Evolutionary conservation across 768 basidiomycete genomes (phyloP).

Genomic region (Serendipita sp.): DNA sequence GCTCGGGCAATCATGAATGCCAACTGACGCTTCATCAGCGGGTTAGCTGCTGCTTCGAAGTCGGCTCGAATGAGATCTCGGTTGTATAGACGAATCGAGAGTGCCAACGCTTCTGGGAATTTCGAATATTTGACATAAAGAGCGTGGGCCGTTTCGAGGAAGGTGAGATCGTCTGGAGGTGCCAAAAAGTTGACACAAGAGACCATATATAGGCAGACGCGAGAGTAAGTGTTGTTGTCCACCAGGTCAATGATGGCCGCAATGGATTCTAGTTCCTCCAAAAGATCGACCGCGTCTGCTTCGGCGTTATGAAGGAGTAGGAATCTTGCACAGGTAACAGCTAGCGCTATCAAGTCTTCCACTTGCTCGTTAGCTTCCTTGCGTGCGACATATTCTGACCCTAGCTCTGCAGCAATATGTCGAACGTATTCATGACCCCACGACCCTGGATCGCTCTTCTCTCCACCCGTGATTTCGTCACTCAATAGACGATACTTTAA

Average conservation of each 20-base stretch:
- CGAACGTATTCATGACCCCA: conserved; percentile 99
- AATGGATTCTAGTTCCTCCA: conserved; percentile 87
- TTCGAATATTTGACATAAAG: conserved; percentile 79
- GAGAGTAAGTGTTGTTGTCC: conserved; percentile 71
- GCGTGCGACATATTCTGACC: conserved; percentile 74
- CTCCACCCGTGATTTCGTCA: conserved; percentile 42
- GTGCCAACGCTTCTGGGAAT: conserved; percentile 78
- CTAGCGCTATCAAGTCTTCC: conserved; percentile 62
- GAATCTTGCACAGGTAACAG: conserved; percentile 75
- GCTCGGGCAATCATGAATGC: conserved; percentile 88
- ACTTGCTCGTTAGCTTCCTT: conserved; percentile 32
- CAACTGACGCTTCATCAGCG: conserved; percentile 91
- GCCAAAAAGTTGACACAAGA: conserved; percentile 84
- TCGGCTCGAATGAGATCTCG: conserved; percentile 66
- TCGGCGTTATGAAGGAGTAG: conserved; percentile 89
- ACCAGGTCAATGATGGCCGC: conserved; percentile 59
- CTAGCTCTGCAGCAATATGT: conserved; percentile 89
- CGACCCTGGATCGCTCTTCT: conserved; percentile 74
- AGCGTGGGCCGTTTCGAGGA: conserved; percentile 73
- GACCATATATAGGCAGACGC: conserved; percentile 95
- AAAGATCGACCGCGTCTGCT: conserved; percentile 90
- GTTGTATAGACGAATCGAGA: conserved; percentile 76
- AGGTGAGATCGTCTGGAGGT: conserved; percentile 81
- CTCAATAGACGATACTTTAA: conserved; percentile 83
- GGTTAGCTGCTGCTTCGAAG: conserved; percentile 79